phyloP scores from a whole-genome alignment of 345 rosid species.

The Eucalyptus tenuipes region DNA sequence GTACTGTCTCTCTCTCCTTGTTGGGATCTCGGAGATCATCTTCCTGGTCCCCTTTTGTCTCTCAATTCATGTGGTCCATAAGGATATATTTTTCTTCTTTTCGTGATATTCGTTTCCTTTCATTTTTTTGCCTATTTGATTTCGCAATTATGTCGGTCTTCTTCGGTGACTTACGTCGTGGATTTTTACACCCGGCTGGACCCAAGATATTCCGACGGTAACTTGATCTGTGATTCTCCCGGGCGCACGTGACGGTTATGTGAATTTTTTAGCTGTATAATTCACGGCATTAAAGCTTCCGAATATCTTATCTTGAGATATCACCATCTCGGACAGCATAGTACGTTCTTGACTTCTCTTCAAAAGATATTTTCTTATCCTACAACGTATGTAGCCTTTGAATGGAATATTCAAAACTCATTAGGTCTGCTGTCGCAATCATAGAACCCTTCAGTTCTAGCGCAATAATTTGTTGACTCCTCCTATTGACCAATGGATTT shows the following conservation, averaged over 20 bases:
- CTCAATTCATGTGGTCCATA: neutral
- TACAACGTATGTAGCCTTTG: neutral
- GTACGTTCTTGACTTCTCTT: neutral
- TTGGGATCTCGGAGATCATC: neutral
- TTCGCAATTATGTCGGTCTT: neutral
- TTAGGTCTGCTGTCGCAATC: neutral
- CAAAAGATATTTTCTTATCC: neutral
- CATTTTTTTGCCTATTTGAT: neutral
- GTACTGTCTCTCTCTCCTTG: constrained; percentile 1
- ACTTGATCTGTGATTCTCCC: neutral
- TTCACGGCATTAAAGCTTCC: neutral
- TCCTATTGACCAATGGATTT: neutral
- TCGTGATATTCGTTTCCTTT: neutral
- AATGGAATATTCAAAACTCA: neutral
- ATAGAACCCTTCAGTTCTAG: neutral
- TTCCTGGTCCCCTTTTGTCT: neutral
- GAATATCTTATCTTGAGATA: neutral
- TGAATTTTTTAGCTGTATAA: neutral
- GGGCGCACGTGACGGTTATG: neutral
- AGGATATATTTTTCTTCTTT: neutral
- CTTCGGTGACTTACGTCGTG: neutral
- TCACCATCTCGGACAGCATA: neutral
- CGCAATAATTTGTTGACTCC: neutral
- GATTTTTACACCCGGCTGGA: neutral
- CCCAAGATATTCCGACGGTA: neutral